Base-by-base conservation (phyloP, 495 filamentous ascomycete genomes). In the Cudoniella acicularis region DNA sequence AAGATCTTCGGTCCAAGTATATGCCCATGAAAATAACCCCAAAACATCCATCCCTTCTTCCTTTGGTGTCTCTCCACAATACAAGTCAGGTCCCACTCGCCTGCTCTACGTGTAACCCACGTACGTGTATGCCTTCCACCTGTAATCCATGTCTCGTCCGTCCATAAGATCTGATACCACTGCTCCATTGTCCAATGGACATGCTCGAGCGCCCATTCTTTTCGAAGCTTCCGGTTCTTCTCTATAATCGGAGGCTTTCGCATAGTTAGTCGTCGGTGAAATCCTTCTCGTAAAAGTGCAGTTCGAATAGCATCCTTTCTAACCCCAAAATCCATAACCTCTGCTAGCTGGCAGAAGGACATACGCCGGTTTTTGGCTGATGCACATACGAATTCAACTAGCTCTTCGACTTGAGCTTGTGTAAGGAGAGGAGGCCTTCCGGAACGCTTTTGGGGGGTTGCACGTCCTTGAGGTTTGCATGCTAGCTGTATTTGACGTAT, bases 201-300 rank as follows among this genome's bases (percentile, higher is more conserved):
- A 24, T 67, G 46, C 2, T 63, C 61, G 3, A 26, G 2, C 18
- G 61, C 67, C 57, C 51, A 71, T 8, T 21, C 30, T 17, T 61
- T 18, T 40, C 64, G 54, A 13, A 30, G 16, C 2, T 16, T 1
- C 52, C 53, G 24, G 47, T 56, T 54, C 16, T 52, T 22, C 13
- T 63, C 56, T 9, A 60, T 49, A 30, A 63, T 17, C 24, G 57
- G 51, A 43, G 61, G 64, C 56, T 69, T 69, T 49, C 48, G 45
- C 30, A 64, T 57, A 57, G 64, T 64, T 49, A 62, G 59, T 53
- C 54, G 59, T n/a, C 66, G 63, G 6, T 56, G 25, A 68, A 66
- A 72, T 30, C 64, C 70, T 61, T 65, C 54, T 60, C 61, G 67
- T 57, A 55, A 56, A 30, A 72, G 59, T 1, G 66, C 62, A 20